Evolutionary conservation across 805 yeast species (phyloP).

Genomic region (Naumovozyma castellii): DNA sequence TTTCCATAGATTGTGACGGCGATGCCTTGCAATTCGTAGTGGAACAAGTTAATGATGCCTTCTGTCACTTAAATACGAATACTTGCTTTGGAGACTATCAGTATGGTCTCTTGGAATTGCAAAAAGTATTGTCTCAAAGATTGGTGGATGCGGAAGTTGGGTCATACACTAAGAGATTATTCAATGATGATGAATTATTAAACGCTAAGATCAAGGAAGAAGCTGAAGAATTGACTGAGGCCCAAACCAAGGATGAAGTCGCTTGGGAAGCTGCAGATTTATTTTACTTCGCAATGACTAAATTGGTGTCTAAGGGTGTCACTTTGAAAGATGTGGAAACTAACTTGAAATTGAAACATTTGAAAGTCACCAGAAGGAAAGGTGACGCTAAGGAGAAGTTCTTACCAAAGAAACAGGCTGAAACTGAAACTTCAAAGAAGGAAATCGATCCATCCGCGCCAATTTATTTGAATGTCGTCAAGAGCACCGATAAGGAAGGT

Average conservation of each 20-base stretch:
- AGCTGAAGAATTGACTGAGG: constrained; percentile 91
- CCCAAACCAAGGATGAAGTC: constrained; percentile 54
- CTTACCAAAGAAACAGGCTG: constrained; percentile 29
- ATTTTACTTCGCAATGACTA: constrained; percentile 64
- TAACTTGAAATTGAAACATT: constrained; percentile 72
- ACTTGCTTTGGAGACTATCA: constrained; percentile 70
- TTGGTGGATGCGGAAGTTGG: constrained; percentile 66
- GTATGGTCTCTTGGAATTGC: constrained; percentile 55
- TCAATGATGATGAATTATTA: constrained; percentile 65
- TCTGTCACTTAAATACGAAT: constrained; percentile 75
- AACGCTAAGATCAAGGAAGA: constrained; percentile 89
- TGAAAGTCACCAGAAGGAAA: constrained; percentile 83
- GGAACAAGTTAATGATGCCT: constrained; percentile 75
- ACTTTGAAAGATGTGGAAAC: constrained; percentile 70
- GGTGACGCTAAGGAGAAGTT: constrained; percentile 93
- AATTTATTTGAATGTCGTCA: constrained; percentile 21
- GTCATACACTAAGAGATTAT: constrained; percentile 86
- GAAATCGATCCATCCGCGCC: constrained; percentile 13
- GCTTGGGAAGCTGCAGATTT: constrained; percentile 98
- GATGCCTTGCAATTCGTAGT: constrained; percentile 86
- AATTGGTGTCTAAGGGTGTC: constrained; percentile 71
- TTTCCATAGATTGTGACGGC: constrained; percentile 82
- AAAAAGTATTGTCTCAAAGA: constrained; percentile 56
- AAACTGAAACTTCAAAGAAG: constrained; percentile 12
- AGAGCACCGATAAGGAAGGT: constrained; percentile 26